These are phyloP conservation scores for Myriangium duriaei DNA, from an alignment of 2,329 filamentous ascomycete species.

Conservation along the genomic window DNA sequence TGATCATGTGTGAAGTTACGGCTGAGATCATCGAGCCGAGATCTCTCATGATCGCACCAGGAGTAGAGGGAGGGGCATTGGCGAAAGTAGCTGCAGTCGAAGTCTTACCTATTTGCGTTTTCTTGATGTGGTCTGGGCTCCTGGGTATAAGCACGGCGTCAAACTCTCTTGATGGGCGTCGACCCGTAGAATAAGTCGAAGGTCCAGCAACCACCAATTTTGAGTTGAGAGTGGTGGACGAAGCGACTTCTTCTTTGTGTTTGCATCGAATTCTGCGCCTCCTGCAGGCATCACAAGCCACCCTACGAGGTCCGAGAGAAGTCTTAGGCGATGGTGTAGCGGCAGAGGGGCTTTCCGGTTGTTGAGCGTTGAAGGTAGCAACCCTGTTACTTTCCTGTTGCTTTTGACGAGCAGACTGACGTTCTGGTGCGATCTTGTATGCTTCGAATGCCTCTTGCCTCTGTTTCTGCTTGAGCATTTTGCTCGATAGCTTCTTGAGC, in stretches of 20 bases:
- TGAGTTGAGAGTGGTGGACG: background rate
- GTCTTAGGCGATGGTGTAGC: slow-evolving; percentile 27
- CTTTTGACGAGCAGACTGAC: slow-evolving; percentile 31
- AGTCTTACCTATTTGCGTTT: no score
- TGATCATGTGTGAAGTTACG: no score
- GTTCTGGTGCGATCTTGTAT: slow-evolving; percentile 31
- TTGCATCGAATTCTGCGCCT: slow-evolving; percentile 51
- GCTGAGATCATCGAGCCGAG: no score
- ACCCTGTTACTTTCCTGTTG: slow-evolving; percentile 16
- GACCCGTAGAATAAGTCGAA: slow-evolving; percentile 7
- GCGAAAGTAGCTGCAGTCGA: no score
- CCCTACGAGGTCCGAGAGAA: slow-evolving; percentile 44
- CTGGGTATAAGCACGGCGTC: slow-evolving; percentile 4
- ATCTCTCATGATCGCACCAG: no score
- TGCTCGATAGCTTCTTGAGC: slow-evolving; percentile 41
- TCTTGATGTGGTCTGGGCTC: background rate
- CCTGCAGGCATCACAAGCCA: slow-evolving; percentile 51
- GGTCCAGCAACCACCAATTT: no score
- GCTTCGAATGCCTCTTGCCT: slow-evolving; percentile 36
- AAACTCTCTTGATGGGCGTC: slow-evolving; percentile 7
- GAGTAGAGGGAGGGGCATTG: no score
- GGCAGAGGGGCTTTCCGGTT: slow-evolving; percentile 12
- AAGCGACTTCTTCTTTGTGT: slow-evolving; percentile 43
- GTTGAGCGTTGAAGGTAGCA: background rate
- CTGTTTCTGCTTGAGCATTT: slow-evolving; percentile 44